These are phyloP conservation scores for Nigrospora osmanthi DNA, from an alignment of 2,329 filamentous ascomycete species.

Conservation along the genomic window DNA sequence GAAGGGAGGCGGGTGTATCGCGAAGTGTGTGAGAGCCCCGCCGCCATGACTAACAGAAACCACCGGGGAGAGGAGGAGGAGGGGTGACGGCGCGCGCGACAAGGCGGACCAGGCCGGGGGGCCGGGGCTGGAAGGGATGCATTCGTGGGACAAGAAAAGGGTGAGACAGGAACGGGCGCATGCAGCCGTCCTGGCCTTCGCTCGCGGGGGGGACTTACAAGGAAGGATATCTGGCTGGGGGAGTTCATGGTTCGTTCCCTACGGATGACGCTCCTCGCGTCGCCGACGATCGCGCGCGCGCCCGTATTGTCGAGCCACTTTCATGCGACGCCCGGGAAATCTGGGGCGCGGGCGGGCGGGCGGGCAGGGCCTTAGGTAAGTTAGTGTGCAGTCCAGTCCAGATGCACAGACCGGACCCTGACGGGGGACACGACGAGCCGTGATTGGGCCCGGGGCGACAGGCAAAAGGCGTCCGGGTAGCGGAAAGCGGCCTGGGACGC, in stretches of 20 bases:
- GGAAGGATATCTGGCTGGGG: slow-evolving; percentile 21
- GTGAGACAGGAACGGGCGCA: no score
- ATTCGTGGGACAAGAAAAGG: no score
- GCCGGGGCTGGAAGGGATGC: no score
- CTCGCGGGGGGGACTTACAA: slow-evolving; percentile 14
- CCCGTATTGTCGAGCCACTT: neutral
- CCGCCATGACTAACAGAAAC: no score
- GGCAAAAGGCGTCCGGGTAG: neutral
- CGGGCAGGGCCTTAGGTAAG: neutral
- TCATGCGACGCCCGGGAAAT: neutral
- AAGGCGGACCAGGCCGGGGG: no score
- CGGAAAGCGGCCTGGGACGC: no score
- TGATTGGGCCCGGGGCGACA: neutral
- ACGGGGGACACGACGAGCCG: neutral
- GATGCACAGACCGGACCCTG: slow-evolving; percentile 2
- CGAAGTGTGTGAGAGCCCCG: no score
- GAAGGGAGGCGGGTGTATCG: no score
- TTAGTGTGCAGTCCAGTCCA: neutral
- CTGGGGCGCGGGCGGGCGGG: neutral
- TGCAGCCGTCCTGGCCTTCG: no score
- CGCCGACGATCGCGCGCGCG: neutral
- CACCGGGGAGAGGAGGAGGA: no score
- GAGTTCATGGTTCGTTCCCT: slow-evolving; percentile 19
- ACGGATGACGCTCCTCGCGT: neutral
- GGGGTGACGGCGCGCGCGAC: no score